A percentile compares a stretch with the other conserved stretches of the same genome.
Conservation (phyloP, 306 rosid genomes). For the Fragaria ananassa region DNA sequence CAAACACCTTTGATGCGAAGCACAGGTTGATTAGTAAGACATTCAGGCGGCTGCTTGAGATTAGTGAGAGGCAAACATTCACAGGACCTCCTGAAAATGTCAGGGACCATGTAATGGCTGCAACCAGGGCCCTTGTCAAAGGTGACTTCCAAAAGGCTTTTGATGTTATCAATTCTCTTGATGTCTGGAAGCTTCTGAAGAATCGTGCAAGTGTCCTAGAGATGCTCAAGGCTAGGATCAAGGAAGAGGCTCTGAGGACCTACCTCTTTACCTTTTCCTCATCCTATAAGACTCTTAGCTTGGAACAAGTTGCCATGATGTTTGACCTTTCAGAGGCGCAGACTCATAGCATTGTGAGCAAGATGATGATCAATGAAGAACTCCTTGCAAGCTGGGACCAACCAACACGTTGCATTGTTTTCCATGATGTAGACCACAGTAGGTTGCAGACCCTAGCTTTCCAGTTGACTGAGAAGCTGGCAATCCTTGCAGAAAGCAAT, state of each 20-base stretch:
- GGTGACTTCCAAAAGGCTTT: slow-evolving; percentile 75
- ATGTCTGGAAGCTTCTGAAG: slow-evolving; percentile 80
- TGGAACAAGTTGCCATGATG: slow-evolving; percentile 67
- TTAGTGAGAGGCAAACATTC: slow-evolving; percentile 79
- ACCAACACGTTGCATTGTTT: slow-evolving; percentile 41
- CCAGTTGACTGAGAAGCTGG: slow-evolving; percentile 76
- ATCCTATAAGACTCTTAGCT: slow-evolving; percentile 68
- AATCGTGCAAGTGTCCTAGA: slow-evolving; percentile 55
- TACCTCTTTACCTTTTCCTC: slow-evolving; percentile 83
- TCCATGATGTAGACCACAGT: slow-evolving; percentile 47
- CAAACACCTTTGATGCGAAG: slow-evolving; percentile 74
- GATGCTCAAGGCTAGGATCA: slow-evolving; percentile 77
- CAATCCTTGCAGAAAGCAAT: slow-evolving; percentile 81
- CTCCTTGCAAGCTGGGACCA: slow-evolving; percentile 63
- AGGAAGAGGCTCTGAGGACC: slow-evolving; percentile 92
- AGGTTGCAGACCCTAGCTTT: slow-evolving; percentile 78
- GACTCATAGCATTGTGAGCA: slow-evolving; percentile 68
- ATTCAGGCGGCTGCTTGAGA: slow-evolving; percentile 74
- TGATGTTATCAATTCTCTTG: slow-evolving; percentile 68
- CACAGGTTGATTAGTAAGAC: slow-evolving; percentile 73
- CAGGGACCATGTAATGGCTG: slow-evolving; percentile 91
- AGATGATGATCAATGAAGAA: slow-evolving; percentile 95
- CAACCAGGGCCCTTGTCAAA: slow-evolving; percentile 67
- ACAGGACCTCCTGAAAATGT: slow-evolving; percentile 96
- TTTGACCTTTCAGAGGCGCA: slow-evolving; percentile 65